phyloP scores from a whole-genome alignment of 345 rosid species.

The Cardamine chenopodiifolia region DNA sequence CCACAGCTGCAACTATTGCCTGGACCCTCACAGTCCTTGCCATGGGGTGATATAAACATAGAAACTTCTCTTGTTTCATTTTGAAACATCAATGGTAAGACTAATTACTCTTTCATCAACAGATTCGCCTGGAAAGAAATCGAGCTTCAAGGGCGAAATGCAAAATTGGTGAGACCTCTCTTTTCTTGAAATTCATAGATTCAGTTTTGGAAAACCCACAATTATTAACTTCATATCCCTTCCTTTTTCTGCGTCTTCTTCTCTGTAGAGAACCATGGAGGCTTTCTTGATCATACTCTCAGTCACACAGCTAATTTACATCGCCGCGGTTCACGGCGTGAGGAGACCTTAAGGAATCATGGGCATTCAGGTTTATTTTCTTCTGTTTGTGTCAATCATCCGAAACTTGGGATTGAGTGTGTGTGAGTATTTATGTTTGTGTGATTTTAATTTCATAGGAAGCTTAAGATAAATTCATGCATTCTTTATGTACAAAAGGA shows the following conservation, averaged over 20 bases:
- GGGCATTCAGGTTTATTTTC: conserved; percentile 1
- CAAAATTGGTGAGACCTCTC: conserved; percentile 65
- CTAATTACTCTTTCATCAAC: conserved; percentile 37
- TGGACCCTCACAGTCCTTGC: conserved; percentile 92
- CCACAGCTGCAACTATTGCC: conserved; percentile 77
- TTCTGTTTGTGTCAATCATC: conserved; percentile 19
- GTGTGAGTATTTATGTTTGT: conserved; percentile 18
- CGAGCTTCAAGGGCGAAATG: conserved; percentile 66
- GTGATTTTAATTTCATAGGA: conserved; percentile 15
- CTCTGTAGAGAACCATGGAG: conserved; percentile 94
- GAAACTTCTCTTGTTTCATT: not conserved
- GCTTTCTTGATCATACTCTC: conserved; percentile 91
- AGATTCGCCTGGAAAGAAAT: conserved; percentile 94
- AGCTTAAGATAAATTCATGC: conserved; percentile 36
- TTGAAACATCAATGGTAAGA: not conserved
- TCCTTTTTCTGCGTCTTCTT: conserved; percentile 14
- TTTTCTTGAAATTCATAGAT: not conserved
- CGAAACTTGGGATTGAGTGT: conserved; percentile 25
- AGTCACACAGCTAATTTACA: conserved; percentile 79
- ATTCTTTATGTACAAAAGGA: conserved; percentile 41
- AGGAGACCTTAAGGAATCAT: conserved; percentile 29
- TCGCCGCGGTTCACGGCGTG: conserved; percentile 70
- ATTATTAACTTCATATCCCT: not conserved
- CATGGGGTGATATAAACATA: conserved; percentile 63
- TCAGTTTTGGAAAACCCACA: not conserved